Evolutionary conservation across 306 rosid genomes (phyloP), one percentile per base, ranked within the genome.

Genomic region (Vachellia collinsii): DNA sequence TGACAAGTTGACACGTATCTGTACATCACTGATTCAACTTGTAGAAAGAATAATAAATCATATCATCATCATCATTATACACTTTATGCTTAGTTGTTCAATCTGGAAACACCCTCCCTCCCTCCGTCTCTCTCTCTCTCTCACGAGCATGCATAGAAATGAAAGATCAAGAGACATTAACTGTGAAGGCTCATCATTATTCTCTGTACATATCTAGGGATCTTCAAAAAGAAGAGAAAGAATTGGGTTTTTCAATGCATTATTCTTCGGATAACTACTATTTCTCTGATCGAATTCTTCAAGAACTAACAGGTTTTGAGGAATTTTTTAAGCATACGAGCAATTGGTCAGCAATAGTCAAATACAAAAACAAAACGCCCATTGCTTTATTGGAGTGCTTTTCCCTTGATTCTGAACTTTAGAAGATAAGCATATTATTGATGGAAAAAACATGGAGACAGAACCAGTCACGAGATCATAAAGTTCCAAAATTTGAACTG

Each of bases 381-480:
- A 25, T 62, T 62, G 17, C 42, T 29, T 62, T 29, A 29, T 29
- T 62, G 41, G 41, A 13, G 41, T 62, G 68, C 41, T 29, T 29
- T 29, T 62, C 16, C 16, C 68, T 25, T 34, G 38, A 62, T 29
- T 62, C 68, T 62, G 39, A 62, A 29, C 39, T 29, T 29, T 29
- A 12, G 42, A 29, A 62, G n/a, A 34, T 12, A 29, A 62, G n/a
- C 68, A 62, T 62, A 39, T 67, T 62, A 39, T 67, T 39, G 25
- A 64, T 3, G 61, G n/a, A 72, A 74, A 77, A 75, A 74, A 80
- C 34, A 29, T 54, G 56, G 73, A 59, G 80, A 63, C 50, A 85
- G 68, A 43, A 76, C 7, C 70, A 74, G 86, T 89, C 93, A 89
- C 93, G 93, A 87, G 91, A 86, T 29, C 34, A 29, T 73, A 62